phyloP scores from a whole-genome alignment of 176 grass and related monocot genomes.

The Bonia amplexicaulis region DNA sequence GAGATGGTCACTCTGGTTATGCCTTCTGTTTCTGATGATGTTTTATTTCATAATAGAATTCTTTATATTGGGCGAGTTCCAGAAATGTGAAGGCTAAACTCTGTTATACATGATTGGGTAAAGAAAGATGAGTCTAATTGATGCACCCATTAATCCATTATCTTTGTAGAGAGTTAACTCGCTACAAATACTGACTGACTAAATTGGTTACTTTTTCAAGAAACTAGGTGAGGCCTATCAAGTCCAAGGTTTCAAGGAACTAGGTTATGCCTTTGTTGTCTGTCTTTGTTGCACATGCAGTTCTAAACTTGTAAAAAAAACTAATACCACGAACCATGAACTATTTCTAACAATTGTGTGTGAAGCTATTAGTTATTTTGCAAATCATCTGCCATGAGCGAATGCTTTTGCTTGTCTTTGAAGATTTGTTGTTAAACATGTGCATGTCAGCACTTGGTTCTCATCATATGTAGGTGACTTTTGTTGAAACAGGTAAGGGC shows the following conservation, averaged over 20 bases:
- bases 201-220: slow-evolving; percentile 33
- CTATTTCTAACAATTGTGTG: background rate
- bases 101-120: background rate
- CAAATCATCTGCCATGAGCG: background rate
- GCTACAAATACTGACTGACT: background rate
- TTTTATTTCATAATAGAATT: no score
- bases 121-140: background rate
- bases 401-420: background rate
- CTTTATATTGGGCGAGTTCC: no score
- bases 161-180: background rate
- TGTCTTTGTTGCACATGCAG: no score
- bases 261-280: no score
- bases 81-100: no score
- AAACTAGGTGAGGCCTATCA: slow-evolving; percentile 95
- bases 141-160: background rate
- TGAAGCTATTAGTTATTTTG: background rate
- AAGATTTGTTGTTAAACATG: background rate
- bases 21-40: no score
- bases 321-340: no score
- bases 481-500: slow-evolving; percentile 58
- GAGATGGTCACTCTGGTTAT: no score
- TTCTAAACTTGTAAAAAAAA: no score
- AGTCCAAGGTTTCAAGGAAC: no score
- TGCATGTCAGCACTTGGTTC: background rate
- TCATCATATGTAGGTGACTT: background rate